Evolutionary conservation across 139 green algal genomes (phyloP), one percentile per base, ranked within the genome.

Genomic region (Diplosphaera chodatii): DNA sequence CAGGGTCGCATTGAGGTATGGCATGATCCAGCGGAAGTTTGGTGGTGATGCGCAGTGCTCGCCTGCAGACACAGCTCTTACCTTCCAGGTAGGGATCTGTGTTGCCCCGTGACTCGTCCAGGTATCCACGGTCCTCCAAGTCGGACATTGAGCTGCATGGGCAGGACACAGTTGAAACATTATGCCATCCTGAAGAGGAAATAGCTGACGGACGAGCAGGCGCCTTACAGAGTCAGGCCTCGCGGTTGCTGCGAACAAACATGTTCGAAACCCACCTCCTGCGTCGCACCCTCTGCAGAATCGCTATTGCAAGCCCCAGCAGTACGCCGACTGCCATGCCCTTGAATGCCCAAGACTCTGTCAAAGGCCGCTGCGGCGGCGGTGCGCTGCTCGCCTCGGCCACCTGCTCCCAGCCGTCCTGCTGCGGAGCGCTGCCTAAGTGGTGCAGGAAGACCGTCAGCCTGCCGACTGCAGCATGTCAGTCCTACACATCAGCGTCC

Each of bases 41-140:
- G n/a, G n/a, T n/a, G n/a, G n/a, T n/a, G n/a, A n/a, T 30, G 55
- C 55, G 16, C 55, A 65, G 25, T 15, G 27, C 32, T 65, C 25
- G 25, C 59, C 25, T 4, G 32, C 66, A 3, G 6, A 40, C 63
- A 33, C 25, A 25, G 8, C 10, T 33, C 8, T 15, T 25, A 67
- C 63, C 63, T 25, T 67, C 63, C 2, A 67, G 63, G 28, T 67
- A 67, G 2, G 55, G 33, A 32, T 67, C 41, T 4, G 32, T 23
- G 6, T 55, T 65, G 41, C 32, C 32, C 22, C 70, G 70, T 27
- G 67, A 63, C 8, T 74, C 70, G 23, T 63, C 32, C 6, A 74
- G n/a, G n/a, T 64, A 40, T 4, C 70, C 70, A 48, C 70, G 30
- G 4, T 28, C 22, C 33, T 74, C 32, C 10, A 74, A 34, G 27